These are phyloP conservation scores for Colletotrichum scovillei DNA, from an alignment of 2,329 filamentous ascomycete species.

Conservation along the genomic window DNA sequence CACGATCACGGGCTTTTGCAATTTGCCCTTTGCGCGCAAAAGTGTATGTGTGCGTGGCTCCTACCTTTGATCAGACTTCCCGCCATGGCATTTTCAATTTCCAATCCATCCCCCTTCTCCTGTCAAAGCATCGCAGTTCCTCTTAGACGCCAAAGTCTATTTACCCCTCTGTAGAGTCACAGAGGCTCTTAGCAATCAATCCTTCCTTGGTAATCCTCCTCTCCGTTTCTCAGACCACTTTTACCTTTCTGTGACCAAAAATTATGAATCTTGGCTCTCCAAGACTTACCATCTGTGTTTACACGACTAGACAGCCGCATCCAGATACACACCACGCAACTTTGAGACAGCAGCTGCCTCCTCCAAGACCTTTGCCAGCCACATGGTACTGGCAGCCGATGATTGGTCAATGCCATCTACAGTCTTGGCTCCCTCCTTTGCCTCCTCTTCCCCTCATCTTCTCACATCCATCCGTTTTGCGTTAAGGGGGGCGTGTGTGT, in stretches of 20 bases:
- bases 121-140: not conserved
- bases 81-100: conserved; percentile 5
- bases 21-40: not conserved
- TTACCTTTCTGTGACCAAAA: not conserved
- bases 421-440: not conserved
- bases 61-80: not conserved
- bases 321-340: not conserved
- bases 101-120: not conserved
- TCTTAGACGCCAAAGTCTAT: not conserved
- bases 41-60: not conserved
- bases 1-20: not conserved
- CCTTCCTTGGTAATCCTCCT: not conserved
- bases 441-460: not conserved
- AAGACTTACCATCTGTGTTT: not conserved
- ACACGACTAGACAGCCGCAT: not conserved
- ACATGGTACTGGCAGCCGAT: not conserved
- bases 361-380: not conserved
- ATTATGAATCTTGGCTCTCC: conserved; percentile 3
- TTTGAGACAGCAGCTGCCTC: conserved; percentile 13
- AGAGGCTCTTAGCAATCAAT: not conserved
- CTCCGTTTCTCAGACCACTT: not conserved
- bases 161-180: not conserved
- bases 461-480: not conserved
- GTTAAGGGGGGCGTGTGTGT: not conserved
- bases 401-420: conserved; percentile 27